Evolutionary conservation across 169 alveolate genomes (phyloP).

Genomic region (Cryptosporidium ubiquitum): DNA sequence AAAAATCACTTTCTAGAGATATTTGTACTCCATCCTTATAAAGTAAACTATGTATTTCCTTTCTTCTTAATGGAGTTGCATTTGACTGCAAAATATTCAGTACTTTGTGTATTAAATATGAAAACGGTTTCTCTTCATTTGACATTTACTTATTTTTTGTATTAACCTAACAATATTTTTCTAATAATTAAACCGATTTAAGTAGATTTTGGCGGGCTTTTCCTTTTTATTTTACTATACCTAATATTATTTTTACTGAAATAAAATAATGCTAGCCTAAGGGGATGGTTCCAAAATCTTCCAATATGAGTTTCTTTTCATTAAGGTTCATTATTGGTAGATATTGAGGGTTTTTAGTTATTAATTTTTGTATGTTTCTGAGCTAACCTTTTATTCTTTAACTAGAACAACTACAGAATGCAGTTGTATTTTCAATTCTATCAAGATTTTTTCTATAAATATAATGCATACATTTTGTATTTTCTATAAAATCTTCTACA

Average conservation of each 20-base stretch:
- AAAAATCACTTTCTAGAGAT: conserved; percentile 43
- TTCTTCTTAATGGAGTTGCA: conserved; percentile 8
- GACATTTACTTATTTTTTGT: background rate
- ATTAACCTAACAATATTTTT: background rate
- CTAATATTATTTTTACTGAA: background rate
- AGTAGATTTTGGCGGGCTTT: conserved; percentile 1
- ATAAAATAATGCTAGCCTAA: background rate
- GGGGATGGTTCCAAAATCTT: background rate
- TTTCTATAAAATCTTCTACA: too few species aligned
- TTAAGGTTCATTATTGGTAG: too few species aligned
- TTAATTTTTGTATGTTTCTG: background rate
- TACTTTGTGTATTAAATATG: conserved; percentile 56
- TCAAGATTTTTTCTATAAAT: too few species aligned
- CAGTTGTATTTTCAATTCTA: too few species aligned
- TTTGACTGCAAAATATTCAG: conserved; percentile 14
- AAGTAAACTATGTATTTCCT: conserved; percentile 15
- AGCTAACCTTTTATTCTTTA: too few species aligned
- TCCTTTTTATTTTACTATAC: background rate
- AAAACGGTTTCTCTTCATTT: conserved; percentile 62
- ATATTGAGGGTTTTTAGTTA: too few species aligned
- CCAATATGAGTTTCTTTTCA: too few species aligned
- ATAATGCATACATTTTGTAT: too few species aligned
- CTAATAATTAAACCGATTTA: background rate
- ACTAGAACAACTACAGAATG: too few species aligned
- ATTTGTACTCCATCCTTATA: conserved; percentile 53